Evolutionary conservation across 257 asterid species (phyloP).

Genomic region (Paraleonurus japonicus): DNA sequence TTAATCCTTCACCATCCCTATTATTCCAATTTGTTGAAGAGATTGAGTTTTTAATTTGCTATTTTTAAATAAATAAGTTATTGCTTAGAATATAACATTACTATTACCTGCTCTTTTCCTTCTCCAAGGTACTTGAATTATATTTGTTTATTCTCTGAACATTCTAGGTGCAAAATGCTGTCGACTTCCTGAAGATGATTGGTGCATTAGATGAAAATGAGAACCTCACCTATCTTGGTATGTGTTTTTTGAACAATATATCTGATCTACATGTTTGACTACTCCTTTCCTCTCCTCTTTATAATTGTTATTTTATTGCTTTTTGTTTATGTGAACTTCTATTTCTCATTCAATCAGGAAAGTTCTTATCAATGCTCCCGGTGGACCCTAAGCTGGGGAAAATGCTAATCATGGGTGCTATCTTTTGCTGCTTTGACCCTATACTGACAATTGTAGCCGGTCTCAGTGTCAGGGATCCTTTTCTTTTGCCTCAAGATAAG

Average conservation of each 20-base stretch:
- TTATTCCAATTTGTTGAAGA: not conserved
- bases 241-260: conserved; percentile 26
- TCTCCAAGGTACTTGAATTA: conserved; percentile 4
- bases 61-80: not conserved
- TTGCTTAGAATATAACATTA: conserved; percentile 7
- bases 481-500: conserved; percentile 93
- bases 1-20: not conserved
- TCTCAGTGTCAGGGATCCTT: conserved; percentile 96
- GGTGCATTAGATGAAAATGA: conserved; percentile 94
- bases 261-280: conserved; percentile 10
- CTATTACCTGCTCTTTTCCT: conserved; percentile 17
- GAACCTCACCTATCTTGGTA: conserved; percentile 94
- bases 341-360: conserved; percentile 54
- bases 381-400: conserved; percentile 99
- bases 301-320: conserved; percentile 2
- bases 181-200: conserved; percentile 91
- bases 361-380: conserved; percentile 84
- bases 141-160: not conserved
- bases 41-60: not conserved
- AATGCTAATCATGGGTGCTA: conserved; percentile 95
- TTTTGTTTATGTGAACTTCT: conserved; percentile 12
- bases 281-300: conserved; percentile 10
- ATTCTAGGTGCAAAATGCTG: conserved; percentile 95
- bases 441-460: conserved; percentile 92
- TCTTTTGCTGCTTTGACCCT: conserved; percentile 91